phyloP scores from a whole-genome alignment of 2,329 filamentous ascomycete species.

The Penicillium frequentans region DNA sequence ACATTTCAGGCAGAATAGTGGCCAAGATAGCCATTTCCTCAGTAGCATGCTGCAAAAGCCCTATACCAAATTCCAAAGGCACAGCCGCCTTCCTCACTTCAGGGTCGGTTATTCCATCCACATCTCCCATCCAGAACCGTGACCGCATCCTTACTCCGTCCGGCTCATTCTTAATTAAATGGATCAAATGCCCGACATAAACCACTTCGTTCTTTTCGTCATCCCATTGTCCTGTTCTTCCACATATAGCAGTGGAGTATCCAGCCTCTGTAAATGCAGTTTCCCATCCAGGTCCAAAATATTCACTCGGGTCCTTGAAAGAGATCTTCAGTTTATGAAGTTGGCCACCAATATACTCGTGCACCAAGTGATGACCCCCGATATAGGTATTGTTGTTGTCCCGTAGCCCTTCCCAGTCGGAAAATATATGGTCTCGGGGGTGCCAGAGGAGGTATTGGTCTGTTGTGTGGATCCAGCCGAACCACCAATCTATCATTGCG shows the following conservation, averaged over 20 bases:
- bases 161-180: constrained; percentile 3
- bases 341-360: constrained; percentile 1
- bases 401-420: constrained; percentile 3
- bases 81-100: background rate
- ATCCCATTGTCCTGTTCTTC: background rate
- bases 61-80: background rate
- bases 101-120: background rate
- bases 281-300: constrained; percentile 1
- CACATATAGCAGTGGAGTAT: constrained; percentile 4
- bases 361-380: constrained; percentile 4
- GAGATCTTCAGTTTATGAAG: constrained; percentile 3
- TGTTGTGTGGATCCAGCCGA: constrained; percentile 4
- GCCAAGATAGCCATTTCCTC: constrained; percentile 8
- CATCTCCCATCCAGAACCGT: constrained; percentile 5
- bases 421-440: constrained; percentile 4
- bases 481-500: constrained; percentile 6
- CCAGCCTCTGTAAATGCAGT: background rate
- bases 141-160: constrained; percentile 6
- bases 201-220: background rate
- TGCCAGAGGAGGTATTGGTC: constrained; percentile 7
- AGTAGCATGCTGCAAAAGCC: constrained; percentile 1
- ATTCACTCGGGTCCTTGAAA: background rate
- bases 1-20: constrained; percentile 2
- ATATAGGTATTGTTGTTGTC: constrained; percentile 4
- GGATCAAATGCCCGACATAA: constrained; percentile 5